phyloP scores from a whole-genome alignment of 176 grass and related monocot species.

The Melocanna baccifera region DNA sequence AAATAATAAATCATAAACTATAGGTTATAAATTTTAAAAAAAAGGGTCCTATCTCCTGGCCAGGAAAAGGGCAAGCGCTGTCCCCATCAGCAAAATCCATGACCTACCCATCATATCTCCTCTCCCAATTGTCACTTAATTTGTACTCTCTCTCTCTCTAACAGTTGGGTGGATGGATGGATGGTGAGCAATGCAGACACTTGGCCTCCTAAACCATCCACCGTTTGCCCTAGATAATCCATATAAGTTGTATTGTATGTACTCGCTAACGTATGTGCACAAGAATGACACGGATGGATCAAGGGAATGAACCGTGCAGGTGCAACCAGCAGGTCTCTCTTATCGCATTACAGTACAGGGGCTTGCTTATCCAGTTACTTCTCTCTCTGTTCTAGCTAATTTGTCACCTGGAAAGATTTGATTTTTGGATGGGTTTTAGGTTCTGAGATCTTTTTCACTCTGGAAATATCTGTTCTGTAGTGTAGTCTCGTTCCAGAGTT shows the following conservation, averaged over 20 bases:
- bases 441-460: background rate
- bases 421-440: background rate
- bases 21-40: too few species aligned
- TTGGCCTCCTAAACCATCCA: conserved; percentile 43
- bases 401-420: background rate
- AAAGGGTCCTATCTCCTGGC: background rate
- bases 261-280: background rate
- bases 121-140: background rate
- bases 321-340: background rate
- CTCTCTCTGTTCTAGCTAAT: background rate
- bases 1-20: too few species aligned
- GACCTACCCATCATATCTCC: conserved; percentile 29
- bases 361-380: background rate
- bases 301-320: background rate
- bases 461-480: background rate
- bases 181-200: conserved; percentile 34
- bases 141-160: background rate
- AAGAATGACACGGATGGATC: background rate
- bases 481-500: background rate
- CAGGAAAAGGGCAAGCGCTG: conserved; percentile 1
- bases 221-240: conserved; percentile 28
- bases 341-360: background rate
- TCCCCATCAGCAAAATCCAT: conserved; percentile 34
- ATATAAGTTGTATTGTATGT: background rate
- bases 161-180: background rate